Base-by-base conservation (phyloP, 768 basidiomycete species). In the Psilocybe tampanensis region DNA sequence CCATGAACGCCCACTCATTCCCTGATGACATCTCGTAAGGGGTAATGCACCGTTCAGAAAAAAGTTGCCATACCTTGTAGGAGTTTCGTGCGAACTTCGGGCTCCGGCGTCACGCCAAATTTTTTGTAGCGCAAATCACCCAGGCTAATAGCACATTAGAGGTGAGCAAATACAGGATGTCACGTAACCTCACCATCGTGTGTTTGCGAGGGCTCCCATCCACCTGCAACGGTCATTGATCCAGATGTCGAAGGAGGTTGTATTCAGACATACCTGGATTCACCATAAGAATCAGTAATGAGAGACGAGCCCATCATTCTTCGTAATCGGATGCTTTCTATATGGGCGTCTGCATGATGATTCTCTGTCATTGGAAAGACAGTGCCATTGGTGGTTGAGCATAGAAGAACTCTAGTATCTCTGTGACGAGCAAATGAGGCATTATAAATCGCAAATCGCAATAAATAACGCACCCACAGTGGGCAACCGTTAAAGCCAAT, bases 171-270 rank as follows among this genome's bases (percentile, higher is more conserved):
- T 23, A 18, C 17, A 2, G 2, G 2, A n/a, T 51, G 21, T 33
- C 24, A 13, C 11, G 12, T 11, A 34, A 34, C 49, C 84, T 65
- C 65, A 92, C 89, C 92, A 88, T 74, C 96, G 76, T 2, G 96
- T 98, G 62, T 98, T 98, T 26, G 88, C 91, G 32, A 98, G 76
- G 3, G 88, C 92, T 13, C 95, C 96, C 91, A 97, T 96, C 93
- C 94, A 96, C 47, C 92, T 92, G 57, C 12, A 2, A n/a, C 44
- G 15, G 9, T 58, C 58, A 56, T 48, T 36, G 51, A 11, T 23
- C 43, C 8, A 33, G 32, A 22, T 34, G 24, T 19, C 9, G 34
- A 29, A 41, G 47, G 19, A 17, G 18, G 53, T 18, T 13, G 3
- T 29, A 22, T 15, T 17, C 8, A 44, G 8, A 67, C 75, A 72